These are phyloP conservation scores for Carex parvula DNA, from an alignment of 176 grass and related monocot species.

Conservation along the genomic window DNA sequence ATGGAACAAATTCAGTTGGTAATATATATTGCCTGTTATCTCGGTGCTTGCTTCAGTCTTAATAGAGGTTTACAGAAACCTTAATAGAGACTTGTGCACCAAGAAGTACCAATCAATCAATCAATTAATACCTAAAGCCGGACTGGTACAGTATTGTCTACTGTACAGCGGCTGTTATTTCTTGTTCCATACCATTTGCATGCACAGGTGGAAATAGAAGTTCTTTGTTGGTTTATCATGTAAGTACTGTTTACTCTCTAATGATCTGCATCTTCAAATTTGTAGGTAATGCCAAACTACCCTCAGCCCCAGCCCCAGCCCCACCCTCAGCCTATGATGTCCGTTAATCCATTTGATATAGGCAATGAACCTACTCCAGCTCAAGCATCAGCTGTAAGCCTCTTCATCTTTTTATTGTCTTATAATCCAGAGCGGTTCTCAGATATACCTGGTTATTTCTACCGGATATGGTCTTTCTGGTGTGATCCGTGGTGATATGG, in stretches of 20 bases:
- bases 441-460: slow-evolving; percentile 26
- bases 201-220: neutral
- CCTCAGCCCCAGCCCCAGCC: slow-evolving; percentile 31
- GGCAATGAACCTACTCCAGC: slow-evolving; percentile 48
- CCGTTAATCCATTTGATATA: slow-evolving; percentile 90
- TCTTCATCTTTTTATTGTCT: neutral
- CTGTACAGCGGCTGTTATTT: slow-evolving; percentile 15
- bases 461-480: neutral
- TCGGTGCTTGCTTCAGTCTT: neutral
- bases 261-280: slow-evolving; percentile 26
- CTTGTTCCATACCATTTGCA: slow-evolving; percentile 1
- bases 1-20: neutral
- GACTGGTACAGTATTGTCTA: neutral
- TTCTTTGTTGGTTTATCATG: neutral
- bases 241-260: slow-evolving; percentile 22
- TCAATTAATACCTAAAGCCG: neutral
- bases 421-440: slow-evolving; percentile 15
- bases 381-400: slow-evolving; percentile 43
- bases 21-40: neutral
- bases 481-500: neutral
- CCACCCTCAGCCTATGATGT: slow-evolving; percentile 46
- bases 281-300: slow-evolving; percentile 70
- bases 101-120: neutral
- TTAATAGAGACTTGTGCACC: neutral
- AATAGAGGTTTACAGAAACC: neutral